Base-by-base conservation (phyloP, 495 filamentous ascomycete species). In the Cryomyces minteri region DNA sequence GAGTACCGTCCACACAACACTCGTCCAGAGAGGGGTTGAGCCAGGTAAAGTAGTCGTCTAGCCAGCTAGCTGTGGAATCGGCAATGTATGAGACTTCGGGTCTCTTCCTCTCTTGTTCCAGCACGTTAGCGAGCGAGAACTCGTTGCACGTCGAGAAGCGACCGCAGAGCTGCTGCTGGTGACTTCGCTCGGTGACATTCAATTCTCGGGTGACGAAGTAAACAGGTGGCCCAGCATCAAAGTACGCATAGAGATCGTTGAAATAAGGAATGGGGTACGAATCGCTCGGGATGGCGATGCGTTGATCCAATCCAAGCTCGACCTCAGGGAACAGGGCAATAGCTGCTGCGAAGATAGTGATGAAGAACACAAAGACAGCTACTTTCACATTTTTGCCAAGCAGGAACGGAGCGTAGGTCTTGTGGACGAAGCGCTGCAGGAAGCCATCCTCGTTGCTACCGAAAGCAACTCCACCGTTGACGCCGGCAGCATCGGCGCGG, bases 11-110 rank as follows among this genome's bases (percentile, higher is more conserved):
- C 6, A 57, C 55, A 54, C 92, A 96, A 64, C 92, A 96, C 39
- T 71, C 67, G 41, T 84, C 77, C 45, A 87, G 79, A 10, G 69
- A 66, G 0, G 92, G 92, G 52, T 95, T 90, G 10, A 96, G 68
- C 92, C 92, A 98, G 49, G 82, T 75, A 62, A 96, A 83, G 61
- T 83, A 94, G 55, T 98, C 90, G 58, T 98, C 90, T 31, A 98
- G 69, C 90, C 90, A 98, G 58, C 83, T 94, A 14, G 90, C 90
- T 5, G 87, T 77, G 0, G 87, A 77, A n/a, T 85, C 79, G n/a
- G 83, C 68, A 48, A 98, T 82, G 61, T 92, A 95, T 4, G 87
- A 94, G 4, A 85, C 71, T n/a, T 88, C 71, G 0, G 86, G 70
- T 11, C 92, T 73, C 62, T 94, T 96, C 4, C 88, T 76, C 63